phyloP scores from a whole-genome alignment of 495 filamentous ascomycete genomes.

The Aspergillus affinis region DNA sequence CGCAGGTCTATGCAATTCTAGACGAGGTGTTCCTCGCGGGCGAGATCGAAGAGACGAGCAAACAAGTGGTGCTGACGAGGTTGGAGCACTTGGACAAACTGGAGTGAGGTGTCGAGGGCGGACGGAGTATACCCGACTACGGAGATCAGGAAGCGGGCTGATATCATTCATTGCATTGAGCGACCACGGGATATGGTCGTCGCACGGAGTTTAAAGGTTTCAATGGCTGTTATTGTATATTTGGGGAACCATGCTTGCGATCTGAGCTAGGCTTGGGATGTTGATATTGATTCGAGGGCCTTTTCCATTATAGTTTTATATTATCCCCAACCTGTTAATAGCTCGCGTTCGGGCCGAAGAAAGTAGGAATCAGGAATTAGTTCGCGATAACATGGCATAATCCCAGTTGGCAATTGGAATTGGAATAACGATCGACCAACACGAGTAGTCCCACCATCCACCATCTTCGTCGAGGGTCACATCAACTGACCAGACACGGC shows the following conservation, averaged over 20 bases:
- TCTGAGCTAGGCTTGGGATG: not conserved
- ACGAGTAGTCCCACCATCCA: too few species aligned
- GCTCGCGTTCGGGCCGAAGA: not conserved
- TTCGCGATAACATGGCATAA: too few species aligned
- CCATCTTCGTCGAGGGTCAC: too few species aligned
- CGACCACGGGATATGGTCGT: conserved; percentile 22
- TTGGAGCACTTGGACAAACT: conserved; percentile 96
- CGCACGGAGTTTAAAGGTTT: conserved; percentile 22
- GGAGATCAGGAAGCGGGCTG: not conserved
- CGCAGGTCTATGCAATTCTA: conserved; percentile 93
- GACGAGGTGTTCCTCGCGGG: conserved; percentile 97
- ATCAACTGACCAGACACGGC: too few species aligned
- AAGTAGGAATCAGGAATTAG: too few species aligned
- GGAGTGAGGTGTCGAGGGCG: conserved; percentile 54
- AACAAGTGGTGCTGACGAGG: conserved; percentile 92
- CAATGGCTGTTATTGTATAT: conserved; percentile 5
- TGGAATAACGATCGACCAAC: not conserved
- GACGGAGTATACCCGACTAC: not conserved
- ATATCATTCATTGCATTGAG: conserved; percentile 12
- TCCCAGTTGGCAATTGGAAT: too few species aligned
- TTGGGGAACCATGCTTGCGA: conserved; percentile 4
- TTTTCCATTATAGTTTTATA: conserved; percentile 3
- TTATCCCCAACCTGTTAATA: not conserved
- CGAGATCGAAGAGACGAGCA: conserved; percentile 97
- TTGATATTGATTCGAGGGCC: conserved; percentile 1